These are phyloP conservation scores for Talaromyces pinophilus DNA, from an alignment of 2,329 filamentous ascomycete genomes.

Conservation along the genomic window DNA sequence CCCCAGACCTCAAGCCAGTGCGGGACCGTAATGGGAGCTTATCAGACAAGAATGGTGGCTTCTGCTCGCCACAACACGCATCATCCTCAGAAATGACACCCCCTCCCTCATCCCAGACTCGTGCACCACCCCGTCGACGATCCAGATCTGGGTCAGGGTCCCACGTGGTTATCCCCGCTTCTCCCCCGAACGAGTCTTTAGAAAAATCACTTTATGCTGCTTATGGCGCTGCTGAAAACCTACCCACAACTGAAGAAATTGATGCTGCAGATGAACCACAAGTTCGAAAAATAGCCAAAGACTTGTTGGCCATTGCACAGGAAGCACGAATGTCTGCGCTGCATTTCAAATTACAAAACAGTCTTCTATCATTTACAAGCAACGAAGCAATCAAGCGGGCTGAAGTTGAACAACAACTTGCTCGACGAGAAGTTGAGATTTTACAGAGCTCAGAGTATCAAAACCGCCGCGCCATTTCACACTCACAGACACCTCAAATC, in stretches of 20 bases:
- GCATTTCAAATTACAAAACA: conserved; percentile 88
- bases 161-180: conserved; percentile 47
- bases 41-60: conserved; percentile 34
- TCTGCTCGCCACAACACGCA: conserved; percentile 47
- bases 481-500: conserved; percentile 45
- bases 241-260: conserved; percentile 55
- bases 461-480: conserved; percentile 60
- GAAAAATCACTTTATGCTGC: conserved; percentile 45
- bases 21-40: conserved; percentile 36
- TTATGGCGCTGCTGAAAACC: conserved; percentile 46
- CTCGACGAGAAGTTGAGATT: conserved; percentile 82
- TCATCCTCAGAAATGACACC: conserved; percentile 60
- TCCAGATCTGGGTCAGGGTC: conserved; percentile 45
- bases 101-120: conserved; percentile 62
- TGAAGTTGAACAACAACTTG: conserved; percentile 88
- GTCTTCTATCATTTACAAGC: conserved; percentile 78
- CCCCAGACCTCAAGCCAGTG: conserved; percentile 37
- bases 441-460: conserved; percentile 73
- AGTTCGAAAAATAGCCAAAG: conserved; percentile 57
- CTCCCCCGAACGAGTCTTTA: conserved; percentile 51
- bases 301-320: conserved; percentile 56
- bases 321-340: conserved; percentile 79
- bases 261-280: conserved; percentile 54
- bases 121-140: conserved; percentile 44
- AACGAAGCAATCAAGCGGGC: conserved; percentile 83